phyloP scores from a whole-genome alignment of 257 asterid species.

The Craterostigma plantagineum region DNA sequence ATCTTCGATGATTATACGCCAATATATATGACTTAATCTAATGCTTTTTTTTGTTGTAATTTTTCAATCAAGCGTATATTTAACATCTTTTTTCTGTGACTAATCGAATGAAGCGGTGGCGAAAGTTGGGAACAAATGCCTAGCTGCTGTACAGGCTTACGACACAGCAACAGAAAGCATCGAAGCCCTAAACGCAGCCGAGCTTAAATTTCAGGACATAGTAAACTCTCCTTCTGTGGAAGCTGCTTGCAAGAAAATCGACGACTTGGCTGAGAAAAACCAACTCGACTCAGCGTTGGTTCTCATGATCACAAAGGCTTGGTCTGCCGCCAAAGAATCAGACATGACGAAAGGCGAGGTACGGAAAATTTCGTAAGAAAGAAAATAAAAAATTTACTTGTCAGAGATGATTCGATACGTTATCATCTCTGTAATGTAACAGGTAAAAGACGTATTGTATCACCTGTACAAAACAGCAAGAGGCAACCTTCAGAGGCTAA shows the following conservation, averaged over 20 bases:
- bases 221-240: constrained; percentile 73
- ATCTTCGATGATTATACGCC: too few species aligned
- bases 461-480: constrained; percentile 57
- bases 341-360: constrained; percentile 69
- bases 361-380: constrained; percentile 13
- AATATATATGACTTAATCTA: too few species aligned
- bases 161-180: constrained; percentile 62
- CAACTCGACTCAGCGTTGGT: constrained; percentile 80
- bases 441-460: constrained; percentile 72
- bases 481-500: constrained; percentile 71
- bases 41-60: too few species aligned
- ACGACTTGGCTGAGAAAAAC: constrained; percentile 64
- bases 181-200: constrained; percentile 65
- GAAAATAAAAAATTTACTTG: not conserved
- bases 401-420: too few species aligned
- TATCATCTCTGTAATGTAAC: constrained; percentile 2
- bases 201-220: constrained; percentile 77
- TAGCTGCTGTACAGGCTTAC: constrained; percentile 71
- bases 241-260: constrained; percentile 85
- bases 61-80: too few species aligned
- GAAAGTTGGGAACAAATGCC: constrained; percentile 53
- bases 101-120: constrained; percentile 39
- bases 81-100: constrained; percentile 8
- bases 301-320: constrained; percentile 81
- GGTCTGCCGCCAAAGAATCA: constrained; percentile 93